These are phyloP conservation scores for Wickerhamiella lipophila DNA, from an alignment of 805 yeast species.

Conservation along the genomic window DNA sequence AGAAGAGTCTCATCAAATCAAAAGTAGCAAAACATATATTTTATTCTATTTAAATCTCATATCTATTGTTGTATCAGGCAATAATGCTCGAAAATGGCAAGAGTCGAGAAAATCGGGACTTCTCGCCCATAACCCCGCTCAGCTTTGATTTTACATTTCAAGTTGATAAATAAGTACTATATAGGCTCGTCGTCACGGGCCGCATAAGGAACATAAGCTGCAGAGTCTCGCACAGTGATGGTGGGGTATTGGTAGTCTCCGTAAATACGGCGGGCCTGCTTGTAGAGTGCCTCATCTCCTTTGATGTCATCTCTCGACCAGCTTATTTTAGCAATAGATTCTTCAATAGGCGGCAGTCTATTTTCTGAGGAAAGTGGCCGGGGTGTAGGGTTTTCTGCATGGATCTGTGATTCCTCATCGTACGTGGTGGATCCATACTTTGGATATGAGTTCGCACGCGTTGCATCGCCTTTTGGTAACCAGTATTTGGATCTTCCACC, in stretches of 20 bases:
- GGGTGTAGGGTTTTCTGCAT: not conserved
- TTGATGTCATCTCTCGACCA: conserved; percentile 18
- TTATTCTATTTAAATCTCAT: not conserved
- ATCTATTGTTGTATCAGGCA: no score
- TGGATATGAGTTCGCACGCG: not conserved
- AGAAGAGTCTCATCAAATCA: not conserved
- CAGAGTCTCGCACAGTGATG: conserved; percentile 26
- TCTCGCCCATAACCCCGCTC: no score
- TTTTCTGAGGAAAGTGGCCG: not conserved
- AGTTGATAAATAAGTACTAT: not conserved
- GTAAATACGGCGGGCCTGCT: conserved; percentile 26
- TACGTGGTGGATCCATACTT: conserved; percentile 7
- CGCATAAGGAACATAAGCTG: conserved; percentile 19
- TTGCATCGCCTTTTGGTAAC: conserved; percentile 34
- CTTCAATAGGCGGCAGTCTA: not conserved
- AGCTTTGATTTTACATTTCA: no score
- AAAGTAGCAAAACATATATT: not conserved
- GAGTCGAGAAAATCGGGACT: no score
- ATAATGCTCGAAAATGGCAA: no score
- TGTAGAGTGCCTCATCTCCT: conserved; percentile 28
- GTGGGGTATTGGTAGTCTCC: conserved; percentile 36
- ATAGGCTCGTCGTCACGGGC: conserved; percentile 14
- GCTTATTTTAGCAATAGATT: not conserved
- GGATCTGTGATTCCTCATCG: not conserved
- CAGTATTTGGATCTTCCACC: conserved; percentile 78